Base-by-base conservation (phyloP, 257 asterid species). In the Plantago elongata region DNA sequence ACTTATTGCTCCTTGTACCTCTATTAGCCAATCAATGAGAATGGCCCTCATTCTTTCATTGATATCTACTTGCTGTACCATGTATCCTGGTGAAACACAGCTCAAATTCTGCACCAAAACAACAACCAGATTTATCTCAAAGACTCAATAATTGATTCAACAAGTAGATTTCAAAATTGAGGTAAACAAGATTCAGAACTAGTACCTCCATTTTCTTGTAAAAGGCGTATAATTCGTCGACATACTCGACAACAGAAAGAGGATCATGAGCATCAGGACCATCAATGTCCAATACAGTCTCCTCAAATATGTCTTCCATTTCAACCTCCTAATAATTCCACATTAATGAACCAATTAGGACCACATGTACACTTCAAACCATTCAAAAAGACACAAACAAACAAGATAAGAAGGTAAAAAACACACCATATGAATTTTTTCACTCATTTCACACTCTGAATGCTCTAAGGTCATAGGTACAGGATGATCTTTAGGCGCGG, bases 1-100 rank as follows among this genome's bases (percentile, higher is more conserved):
- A 34, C 49, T 45, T 45, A 10, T 45, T 45, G 13, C n/a, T 45
- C n/a, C 12, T 45, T 38, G 7, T 17, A 86, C 96, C 96, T 93
- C 97, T 42, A 87, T 75, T 29, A 93, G 94, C 99, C 99, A 92
- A 72, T 92, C 97, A 46, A 92, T 78, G 47, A 92, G 86, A 68
- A 92, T 89, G 38, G 96, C 77, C 59, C 99, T 75, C 99, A 89
- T 92, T 57, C 73, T 80, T 64, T 86, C 96, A 48, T 86, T 92
- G 67, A 92, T 81, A 81, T 92, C 99, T 45, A 70, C 69, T 55
- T 92, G 99, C 3, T 86, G 84, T 11, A 61, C 72, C 89, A 93
- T 89, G 63, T 93, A 93, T n/a, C 63, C 80, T 5, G 97, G 95
- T 18, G 91, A 77, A 74, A 84, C 95, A 72, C 94, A 80, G 81